Percentiles rank a stretch among this genome's conserved stretches.
These are phyloP conservation scores for Penicillium macrosclerotiorum DNA, from an alignment of 495 filamentous ascomycete genomes.

Conservation along the genomic window DNA sequence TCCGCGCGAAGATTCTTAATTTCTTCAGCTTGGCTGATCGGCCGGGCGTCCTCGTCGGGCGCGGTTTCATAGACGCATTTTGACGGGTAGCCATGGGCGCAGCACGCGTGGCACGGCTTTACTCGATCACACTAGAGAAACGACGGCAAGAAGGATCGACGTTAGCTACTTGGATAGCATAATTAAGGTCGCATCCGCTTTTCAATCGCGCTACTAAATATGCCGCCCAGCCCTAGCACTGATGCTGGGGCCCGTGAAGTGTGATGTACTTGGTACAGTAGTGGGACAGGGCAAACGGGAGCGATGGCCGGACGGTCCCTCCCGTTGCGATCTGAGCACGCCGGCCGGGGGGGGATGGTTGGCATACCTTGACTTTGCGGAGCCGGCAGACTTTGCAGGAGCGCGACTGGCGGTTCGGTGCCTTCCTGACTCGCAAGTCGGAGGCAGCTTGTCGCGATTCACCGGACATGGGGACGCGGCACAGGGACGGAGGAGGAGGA, in stretches of 20 bases:
- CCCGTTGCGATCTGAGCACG: slow-evolving; percentile 28
- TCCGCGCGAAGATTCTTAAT: slow-evolving; percentile 41
- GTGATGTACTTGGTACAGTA: neutral
- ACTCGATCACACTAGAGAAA: slow-evolving; percentile 45
- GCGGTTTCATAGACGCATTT: slow-evolving; percentile 41
- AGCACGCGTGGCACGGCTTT: slow-evolving; percentile 47
- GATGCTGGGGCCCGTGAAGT: too few species aligned
- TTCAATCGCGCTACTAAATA: too few species aligned
- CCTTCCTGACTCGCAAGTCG: slow-evolving; percentile 24
- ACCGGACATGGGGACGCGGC: slow-evolving; percentile 22
- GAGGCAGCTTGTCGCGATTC: slow-evolving; percentile 24
- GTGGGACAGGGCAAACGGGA: slow-evolving; percentile 15
- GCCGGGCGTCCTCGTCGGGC: slow-evolving; percentile 37
- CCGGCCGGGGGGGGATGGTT: too few species aligned
- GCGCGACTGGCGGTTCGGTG: slow-evolving; percentile 37
- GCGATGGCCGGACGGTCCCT: slow-evolving; percentile 17
- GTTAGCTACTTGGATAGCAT: too few species aligned
- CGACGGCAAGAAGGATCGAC: too few species aligned
- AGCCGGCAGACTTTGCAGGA: slow-evolving; percentile 46
- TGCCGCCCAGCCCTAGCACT: neutral
- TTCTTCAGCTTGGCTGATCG: slow-evolving; percentile 44
- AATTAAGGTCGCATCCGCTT: too few species aligned
- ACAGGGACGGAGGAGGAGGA: slow-evolving; percentile 14
- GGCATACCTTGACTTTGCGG: slow-evolving; percentile 45
- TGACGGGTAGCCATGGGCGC: slow-evolving; percentile 46